Conservation (phyloP, 176 grass and related monocot genomes). For the Pontederia crassipes region DNA sequence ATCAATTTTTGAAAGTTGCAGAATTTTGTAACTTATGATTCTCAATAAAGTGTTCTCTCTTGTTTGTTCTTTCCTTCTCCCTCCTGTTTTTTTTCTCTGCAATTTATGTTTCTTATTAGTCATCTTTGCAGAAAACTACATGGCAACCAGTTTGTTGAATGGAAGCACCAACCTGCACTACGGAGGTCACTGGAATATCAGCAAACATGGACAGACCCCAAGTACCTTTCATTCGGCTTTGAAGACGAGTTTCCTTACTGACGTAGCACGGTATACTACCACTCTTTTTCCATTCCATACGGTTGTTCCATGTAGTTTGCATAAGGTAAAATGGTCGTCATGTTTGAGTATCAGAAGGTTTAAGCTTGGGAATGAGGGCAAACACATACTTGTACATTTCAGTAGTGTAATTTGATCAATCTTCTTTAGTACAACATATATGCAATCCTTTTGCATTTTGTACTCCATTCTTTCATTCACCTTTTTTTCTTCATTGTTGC, state of each 20-base stretch:
- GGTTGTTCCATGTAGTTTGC: too few relatives aligned
- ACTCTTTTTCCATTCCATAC: too few relatives aligned
- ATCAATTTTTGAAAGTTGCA: neutral
- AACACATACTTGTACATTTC: too few relatives aligned
- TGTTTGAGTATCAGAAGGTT: too few relatives aligned
- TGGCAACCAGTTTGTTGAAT: constrained; percentile 41
- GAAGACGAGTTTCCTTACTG: constrained; percentile 31
- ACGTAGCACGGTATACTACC: constrained; percentile 42
- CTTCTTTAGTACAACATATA: too few relatives aligned
- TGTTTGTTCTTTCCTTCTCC: neutral
- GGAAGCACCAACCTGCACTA: constrained; percentile 39
- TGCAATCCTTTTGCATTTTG: too few relatives aligned
- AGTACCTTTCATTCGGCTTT: constrained; percentile 26
- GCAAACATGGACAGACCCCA: constrained; percentile 43
- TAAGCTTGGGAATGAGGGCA: too few relatives aligned
- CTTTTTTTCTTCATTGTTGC: neutral
- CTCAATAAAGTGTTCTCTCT: neutral
- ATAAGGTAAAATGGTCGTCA: too few relatives aligned
- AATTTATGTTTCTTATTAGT: constrained; percentile 1
- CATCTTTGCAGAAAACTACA: constrained; percentile 11
- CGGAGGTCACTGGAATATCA: constrained; percentile 24
- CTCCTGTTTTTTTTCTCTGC: neutral
- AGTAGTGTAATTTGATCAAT: too few relatives aligned
- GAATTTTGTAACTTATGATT: neutral
- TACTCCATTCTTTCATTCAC: neutral